Evolutionary conservation across 2,329 filamentous ascomycete species (phyloP).

Genomic region (Cordyceps cateniannulata): DNA sequence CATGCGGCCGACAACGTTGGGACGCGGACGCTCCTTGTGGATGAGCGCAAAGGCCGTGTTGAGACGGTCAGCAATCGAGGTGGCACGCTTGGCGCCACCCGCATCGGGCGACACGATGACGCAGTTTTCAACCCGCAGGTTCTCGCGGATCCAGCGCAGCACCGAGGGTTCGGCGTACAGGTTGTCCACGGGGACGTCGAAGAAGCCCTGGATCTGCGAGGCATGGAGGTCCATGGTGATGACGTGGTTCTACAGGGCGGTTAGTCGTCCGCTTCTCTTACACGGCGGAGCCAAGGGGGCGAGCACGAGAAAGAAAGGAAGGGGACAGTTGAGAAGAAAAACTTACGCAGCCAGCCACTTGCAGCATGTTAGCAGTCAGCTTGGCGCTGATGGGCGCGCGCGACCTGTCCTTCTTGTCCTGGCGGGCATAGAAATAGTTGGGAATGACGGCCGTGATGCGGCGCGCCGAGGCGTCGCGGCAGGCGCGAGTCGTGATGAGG

Average conservation of each 20-base stretch:
- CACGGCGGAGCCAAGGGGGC: not conserved
- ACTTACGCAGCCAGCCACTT: slow-evolving; percentile 73
- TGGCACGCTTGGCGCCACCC: slow-evolving; percentile 88
- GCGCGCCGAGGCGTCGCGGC: slow-evolving; percentile 61
- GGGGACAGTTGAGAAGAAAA: too few relatives aligned
- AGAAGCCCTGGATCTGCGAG: slow-evolving; percentile 92
- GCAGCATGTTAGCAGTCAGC: slow-evolving; percentile 95
- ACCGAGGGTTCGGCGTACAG: slow-evolving; percentile 92
- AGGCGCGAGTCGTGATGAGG: slow-evolving; percentile 96
- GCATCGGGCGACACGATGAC: slow-evolving; percentile 95
- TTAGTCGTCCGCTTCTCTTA: not conserved
- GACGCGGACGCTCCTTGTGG: slow-evolving; percentile 86
- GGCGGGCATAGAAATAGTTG: slow-evolving; percentile 92
- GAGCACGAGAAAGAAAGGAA: not conserved
- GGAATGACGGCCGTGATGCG: slow-evolving; percentile 93
- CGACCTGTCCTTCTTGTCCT: slow-evolving; percentile 94
- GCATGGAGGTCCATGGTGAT: slow-evolving; percentile 97
- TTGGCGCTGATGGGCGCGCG: slow-evolving; percentile 95
- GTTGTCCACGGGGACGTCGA: slow-evolving; percentile 72
- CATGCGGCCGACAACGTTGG: slow-evolving; percentile 87
- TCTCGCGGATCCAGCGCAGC: slow-evolving; percentile 83
- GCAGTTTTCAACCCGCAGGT: slow-evolving; percentile 72
- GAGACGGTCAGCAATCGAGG: slow-evolving; percentile 85
- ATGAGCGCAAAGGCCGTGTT: slow-evolving; percentile 90
- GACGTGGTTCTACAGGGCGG: slow-evolving; percentile 41